Percentiles rank a stretch among this genome's conserved stretches.
Conservation (phyloP, 2,329 filamentous ascomycete species). For the Beauveria bassiana region DNA sequence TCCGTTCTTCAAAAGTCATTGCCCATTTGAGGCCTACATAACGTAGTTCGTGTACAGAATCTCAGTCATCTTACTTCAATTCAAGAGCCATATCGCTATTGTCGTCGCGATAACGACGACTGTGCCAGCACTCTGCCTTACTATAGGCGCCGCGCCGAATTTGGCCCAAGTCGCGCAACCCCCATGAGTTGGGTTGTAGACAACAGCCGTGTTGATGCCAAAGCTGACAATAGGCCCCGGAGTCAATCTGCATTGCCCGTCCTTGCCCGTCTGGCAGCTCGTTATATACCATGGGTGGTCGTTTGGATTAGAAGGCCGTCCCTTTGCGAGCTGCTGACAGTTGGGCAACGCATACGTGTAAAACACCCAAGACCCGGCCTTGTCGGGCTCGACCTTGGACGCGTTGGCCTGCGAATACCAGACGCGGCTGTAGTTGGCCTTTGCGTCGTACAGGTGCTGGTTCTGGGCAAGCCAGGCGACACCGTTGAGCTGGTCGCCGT, state of each 20-base stretch:
- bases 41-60: too few relatives aligned
- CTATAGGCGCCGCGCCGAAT: not conserved
- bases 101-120: not conserved
- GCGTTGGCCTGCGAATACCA: conserved; percentile 12
- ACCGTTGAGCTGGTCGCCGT: conserved; percentile 10
- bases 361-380: conserved; percentile 13
- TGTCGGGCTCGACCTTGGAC: conserved; percentile 4
- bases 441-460: conserved; percentile 11
- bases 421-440: conserved; percentile 14
- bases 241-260: conserved; percentile 10
- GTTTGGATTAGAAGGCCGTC: not conserved
- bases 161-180: conserved; percentile 3
- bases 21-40: too few relatives aligned
- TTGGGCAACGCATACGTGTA: conserved; percentile 13
- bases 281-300: conserved; percentile 8
- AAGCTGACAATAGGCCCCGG: conserved; percentile 4
- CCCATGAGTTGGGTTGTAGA: not conserved
- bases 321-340: conserved; percentile 7
- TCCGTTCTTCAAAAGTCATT: too few relatives aligned
- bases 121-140: not conserved
- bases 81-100: not conserved
- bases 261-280: conserved; percentile 12
- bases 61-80: not conserved
- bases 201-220: not conserved
- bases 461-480: conserved; percentile 14